phyloP scores from a whole-genome alignment of 1,284 basidiomycete species.

The Exobasidium rhododendri region DNA sequence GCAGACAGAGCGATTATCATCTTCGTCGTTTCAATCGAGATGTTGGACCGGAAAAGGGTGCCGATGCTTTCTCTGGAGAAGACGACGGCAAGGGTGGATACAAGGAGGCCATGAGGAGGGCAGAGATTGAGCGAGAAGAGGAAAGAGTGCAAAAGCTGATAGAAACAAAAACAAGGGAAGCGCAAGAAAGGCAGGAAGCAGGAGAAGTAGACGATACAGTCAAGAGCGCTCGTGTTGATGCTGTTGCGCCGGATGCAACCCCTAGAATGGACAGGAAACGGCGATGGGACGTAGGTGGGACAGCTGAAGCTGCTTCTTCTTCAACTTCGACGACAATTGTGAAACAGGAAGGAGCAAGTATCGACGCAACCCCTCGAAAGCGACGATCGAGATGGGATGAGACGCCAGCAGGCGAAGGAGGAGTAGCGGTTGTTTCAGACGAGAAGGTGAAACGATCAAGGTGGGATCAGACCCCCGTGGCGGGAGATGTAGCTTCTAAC shows the following conservation, averaged over 20 bases:
- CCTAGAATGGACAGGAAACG: conserved; percentile 73
- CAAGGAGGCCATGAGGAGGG: conserved; percentile 90
- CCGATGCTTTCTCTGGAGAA: conserved; percentile 56
- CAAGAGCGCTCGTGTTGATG: conserved; percentile 29
- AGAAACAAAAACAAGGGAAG: conserved; percentile 76
- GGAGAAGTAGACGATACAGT: conserved; percentile 53
- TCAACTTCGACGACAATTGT: conserved; percentile 50
- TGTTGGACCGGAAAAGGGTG: conserved; percentile 29
- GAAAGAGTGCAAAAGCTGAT: conserved; percentile 76
- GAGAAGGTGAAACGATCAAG: conserved; percentile 70
- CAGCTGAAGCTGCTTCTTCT: conserved; percentile 57
- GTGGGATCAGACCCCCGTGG: conserved; percentile 82
- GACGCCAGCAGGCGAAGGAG: conserved; percentile 63
- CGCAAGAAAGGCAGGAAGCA: conserved; percentile 59
- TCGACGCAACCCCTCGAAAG: conserved; percentile 68
- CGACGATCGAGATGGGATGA: conserved; percentile 91
- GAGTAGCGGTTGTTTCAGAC: conserved; percentile 56
- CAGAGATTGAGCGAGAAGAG: conserved; percentile 90
- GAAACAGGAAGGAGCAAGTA: conserved; percentile 56
- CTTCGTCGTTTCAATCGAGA: conserved; percentile 70
- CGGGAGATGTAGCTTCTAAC: conserved; percentile 20
- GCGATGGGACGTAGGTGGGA: conserved; percentile 76
- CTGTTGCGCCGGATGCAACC: conserved; percentile 54
- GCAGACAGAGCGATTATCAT: conserved; percentile 93
- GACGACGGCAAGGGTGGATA: conserved; percentile 67